Evolutionary conservation across 106 monocot genomes (phyloP).

Genomic region (Phalaenopsis equestris): DNA sequence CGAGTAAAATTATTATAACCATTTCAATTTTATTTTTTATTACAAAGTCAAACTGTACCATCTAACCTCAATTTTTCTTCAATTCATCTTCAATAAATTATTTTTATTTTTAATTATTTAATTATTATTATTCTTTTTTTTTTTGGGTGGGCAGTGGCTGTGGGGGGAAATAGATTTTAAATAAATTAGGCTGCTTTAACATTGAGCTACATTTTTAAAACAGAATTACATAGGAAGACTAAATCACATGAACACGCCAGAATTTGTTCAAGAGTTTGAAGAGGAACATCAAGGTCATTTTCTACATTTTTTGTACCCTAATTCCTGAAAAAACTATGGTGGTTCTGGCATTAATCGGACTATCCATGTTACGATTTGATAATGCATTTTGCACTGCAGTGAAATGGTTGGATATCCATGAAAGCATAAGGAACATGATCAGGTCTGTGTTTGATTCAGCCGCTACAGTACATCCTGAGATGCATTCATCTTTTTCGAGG

Average conservation of each 20-base stretch:
- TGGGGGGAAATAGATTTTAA: not conserved
- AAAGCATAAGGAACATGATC: slow-evolving; percentile 62
- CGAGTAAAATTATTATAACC: not conserved
- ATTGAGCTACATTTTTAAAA: not conserved
- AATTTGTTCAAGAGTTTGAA: slow-evolving; percentile 86
- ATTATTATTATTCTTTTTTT: too few relatives aligned
- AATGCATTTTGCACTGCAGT: slow-evolving; percentile 36
- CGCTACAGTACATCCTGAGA: slow-evolving; percentile 73
- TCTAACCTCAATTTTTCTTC: too few relatives aligned
- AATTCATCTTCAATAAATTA: not conserved
- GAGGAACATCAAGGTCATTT: slow-evolving; percentile 83
- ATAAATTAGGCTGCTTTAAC: not conserved
- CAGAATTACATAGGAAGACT: slow-evolving; percentile 89
- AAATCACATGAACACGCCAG: slow-evolving; percentile 79
- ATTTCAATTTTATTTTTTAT: too few relatives aligned
- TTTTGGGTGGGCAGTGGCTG: too few relatives aligned
- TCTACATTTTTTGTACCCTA: not conserved
- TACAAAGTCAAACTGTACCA: too few relatives aligned
- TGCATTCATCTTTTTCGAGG: slow-evolving; percentile 75
- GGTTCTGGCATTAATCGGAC: not conserved
- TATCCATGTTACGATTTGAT: not conserved
- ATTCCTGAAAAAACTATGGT: not conserved
- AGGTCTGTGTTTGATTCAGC: slow-evolving; percentile 77
- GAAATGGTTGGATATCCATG: slow-evolving; percentile 83
- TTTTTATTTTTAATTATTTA: not conserved